Evolutionary conservation across 208 protist species (phyloP), one percentile per base, ranked within the genome.

Genomic region (Crithidia bombi): DNA sequence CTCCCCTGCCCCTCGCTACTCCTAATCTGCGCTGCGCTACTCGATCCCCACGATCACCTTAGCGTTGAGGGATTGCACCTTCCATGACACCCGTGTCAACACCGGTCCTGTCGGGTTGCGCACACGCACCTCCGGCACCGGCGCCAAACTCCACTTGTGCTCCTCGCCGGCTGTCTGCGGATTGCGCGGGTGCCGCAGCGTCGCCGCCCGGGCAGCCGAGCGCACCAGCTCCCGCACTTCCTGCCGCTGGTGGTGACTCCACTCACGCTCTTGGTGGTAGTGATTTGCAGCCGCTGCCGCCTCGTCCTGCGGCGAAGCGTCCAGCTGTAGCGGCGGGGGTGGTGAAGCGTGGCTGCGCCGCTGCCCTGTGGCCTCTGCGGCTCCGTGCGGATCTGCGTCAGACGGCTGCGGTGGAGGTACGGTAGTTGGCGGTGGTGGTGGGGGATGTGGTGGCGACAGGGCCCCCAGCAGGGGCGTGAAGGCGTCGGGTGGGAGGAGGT

Each of bases 1-100:
- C 21, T 23, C 39, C 39, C 38, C 32, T 46, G 51, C 36, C 12
- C 33, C n/a, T 2, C 21, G 0, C 39, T 32, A 38, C 25, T 25
- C 21, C 47, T 28, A 32, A 15, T 35, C n/a, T n/a, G n/a, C n/a
- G 7, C 28, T 9, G 30, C 2, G 36, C 35, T 67, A 85, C 49
- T 85, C 79, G n/a, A 85, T 78, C 9, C 62, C 67, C 0, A 85
- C 73, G 35, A 85, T 80, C 14, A 74, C 47, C 52, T 85, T 85
- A 0, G 79, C 79, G 23, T 85, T 85, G 38, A 76, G 47, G 10
- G 71, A 70, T 49, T 82, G 76, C 65, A 82, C 71, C 58, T 69
- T 72, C 76, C 76, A 82, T 61, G 71, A 71, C 12, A 81, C 69
- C 3, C 58, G 61, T 5, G 49, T 57, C 28, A 70, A 55, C 39